phyloP scores from a whole-genome alignment of 2,329 filamentous ascomycete genomes.

The Amesomyces nigricolor region DNA sequence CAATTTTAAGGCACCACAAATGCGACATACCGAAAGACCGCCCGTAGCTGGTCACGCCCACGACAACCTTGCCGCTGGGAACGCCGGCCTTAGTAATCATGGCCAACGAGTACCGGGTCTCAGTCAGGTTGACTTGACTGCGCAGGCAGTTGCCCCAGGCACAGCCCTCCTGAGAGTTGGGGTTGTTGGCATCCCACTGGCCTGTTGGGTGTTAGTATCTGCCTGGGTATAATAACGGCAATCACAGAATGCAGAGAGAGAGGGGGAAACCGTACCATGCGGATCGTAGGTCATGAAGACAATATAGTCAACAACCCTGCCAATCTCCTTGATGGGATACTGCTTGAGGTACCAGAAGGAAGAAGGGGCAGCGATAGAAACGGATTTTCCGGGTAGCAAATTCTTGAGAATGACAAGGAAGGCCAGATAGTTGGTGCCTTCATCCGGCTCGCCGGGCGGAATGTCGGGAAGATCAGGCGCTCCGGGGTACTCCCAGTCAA shows the following conservation, averaged over 20 bases:
- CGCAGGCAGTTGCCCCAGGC: slow-evolving; percentile 22
- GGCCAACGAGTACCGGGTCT: neutral
- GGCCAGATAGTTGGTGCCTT: slow-evolving; percentile 31
- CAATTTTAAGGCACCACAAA: too few relatives aligned
- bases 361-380: slow-evolving; percentile 24
- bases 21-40: neutral
- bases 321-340: slow-evolving; percentile 27
- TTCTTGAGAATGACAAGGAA: slow-evolving; percentile 27
- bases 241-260: too few relatives aligned
- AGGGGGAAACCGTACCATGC: slow-evolving; percentile 16
- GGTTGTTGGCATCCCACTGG: slow-evolving; percentile 28
- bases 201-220: slow-evolving; percentile 31
- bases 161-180: slow-evolving; percentile 25
- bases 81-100: slow-evolving; percentile 10
- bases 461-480: slow-evolving; percentile 32
- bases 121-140: slow-evolving; percentile 4
- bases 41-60: slow-evolving; percentile 7
- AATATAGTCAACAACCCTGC: slow-evolving; percentile 29
- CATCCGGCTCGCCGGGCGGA: slow-evolving; percentile 24
- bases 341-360: slow-evolving; percentile 31
- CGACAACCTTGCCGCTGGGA: too few relatives aligned
- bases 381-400: slow-evolving; percentile 10
- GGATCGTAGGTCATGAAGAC: slow-evolving; percentile 38
- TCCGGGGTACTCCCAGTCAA: slow-evolving; percentile 39
- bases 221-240: too few relatives aligned